These are phyloP conservation scores for Poa pratensis DNA, from an alignment of 176 grass and related monocot genomes.

Conservation along the genomic window DNA sequence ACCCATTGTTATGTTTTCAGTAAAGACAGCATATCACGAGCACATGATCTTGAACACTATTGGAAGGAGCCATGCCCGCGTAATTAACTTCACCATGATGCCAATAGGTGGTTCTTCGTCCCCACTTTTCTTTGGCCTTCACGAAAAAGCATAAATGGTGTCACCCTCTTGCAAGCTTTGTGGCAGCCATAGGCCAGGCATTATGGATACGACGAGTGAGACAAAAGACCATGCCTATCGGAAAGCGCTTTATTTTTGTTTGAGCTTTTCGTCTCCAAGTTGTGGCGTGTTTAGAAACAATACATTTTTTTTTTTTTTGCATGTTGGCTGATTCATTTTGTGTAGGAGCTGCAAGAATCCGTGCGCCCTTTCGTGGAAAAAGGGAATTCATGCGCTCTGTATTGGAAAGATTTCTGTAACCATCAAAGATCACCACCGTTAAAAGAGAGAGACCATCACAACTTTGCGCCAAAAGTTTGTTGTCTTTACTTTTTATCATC, in stretches of 20 bases:
- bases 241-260: slow-evolving; percentile 1
- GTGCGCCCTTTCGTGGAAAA: not conserved
- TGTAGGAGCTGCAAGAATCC: not conserved
- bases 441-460: not conserved
- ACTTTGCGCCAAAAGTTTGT: not conserved
- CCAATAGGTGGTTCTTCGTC: not conserved
- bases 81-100: not conserved
- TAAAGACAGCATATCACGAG: not conserved
- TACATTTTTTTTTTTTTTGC: too few species aligned
- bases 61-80: not conserved
- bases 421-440: not conserved
- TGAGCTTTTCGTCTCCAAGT: slow-evolving; percentile 26
- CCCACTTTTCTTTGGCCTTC: not conserved
- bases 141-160: not conserved
- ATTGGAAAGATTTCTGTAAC: not conserved
- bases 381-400: not conserved
- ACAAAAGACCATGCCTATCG: not conserved
- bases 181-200: not conserved
- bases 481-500: not conserved
- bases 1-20: too few species aligned
- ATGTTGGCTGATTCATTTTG: slow-evolving; percentile 1
- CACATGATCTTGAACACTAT: not conserved
- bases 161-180: not conserved
- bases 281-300: slow-evolving; percentile 25
- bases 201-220: not conserved